Conservation (phyloP, 805 yeast genomes). For the Phaffomyces thermotolerans region DNA sequence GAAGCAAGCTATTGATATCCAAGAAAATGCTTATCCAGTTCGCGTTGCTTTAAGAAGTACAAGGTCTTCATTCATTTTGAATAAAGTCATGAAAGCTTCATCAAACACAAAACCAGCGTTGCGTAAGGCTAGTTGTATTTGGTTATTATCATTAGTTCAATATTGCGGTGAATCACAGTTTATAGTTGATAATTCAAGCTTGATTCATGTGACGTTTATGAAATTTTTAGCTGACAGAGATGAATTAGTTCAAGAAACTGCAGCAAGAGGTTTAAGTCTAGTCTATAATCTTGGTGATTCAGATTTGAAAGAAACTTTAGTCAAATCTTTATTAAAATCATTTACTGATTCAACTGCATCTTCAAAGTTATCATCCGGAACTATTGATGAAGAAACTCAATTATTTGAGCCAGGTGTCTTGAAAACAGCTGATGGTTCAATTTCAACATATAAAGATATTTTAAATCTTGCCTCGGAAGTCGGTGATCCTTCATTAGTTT, state of each 20-base stretch:
- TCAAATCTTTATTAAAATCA: constrained; percentile 63
- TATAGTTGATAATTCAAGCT: constrained; percentile 38
- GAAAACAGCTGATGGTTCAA: constrained; percentile 76
- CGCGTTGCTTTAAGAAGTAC: constrained; percentile 9
- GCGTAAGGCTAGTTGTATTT: constrained; percentile 72
- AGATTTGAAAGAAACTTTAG: constrained; percentile 63
- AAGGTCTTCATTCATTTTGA: constrained; percentile 31
- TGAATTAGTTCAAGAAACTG: constrained; percentile 86
- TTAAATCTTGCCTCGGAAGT: constrained; percentile 85
- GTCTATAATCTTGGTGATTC: constrained; percentile 71
- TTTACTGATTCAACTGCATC: constrained; percentile 62
- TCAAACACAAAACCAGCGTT: constrained; percentile 63
- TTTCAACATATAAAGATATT: constrained; percentile 88
- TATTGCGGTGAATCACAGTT: constrained; percentile 48
- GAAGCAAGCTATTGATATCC: constrained; percentile 47
- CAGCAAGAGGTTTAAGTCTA: constrained; percentile 79
- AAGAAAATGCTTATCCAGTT: constrained; percentile 11
- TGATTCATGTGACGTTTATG: constrained; percentile 71
- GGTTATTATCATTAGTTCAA: constrained; percentile 78
- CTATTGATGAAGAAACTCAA: constrained; percentile 71
- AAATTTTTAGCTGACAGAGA: constrained; percentile 72
- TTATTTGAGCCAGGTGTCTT: constrained; percentile 78
- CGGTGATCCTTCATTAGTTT: constrained; percentile 91
- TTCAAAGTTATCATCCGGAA: constrained; percentile 47
- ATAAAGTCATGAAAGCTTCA: constrained; percentile 44